Evolutionary conservation across 1,139 yeast genomes (phyloP), one percentile per base, ranked within the genome.

Genomic region (Scheffersomyces stambukii): DNA sequence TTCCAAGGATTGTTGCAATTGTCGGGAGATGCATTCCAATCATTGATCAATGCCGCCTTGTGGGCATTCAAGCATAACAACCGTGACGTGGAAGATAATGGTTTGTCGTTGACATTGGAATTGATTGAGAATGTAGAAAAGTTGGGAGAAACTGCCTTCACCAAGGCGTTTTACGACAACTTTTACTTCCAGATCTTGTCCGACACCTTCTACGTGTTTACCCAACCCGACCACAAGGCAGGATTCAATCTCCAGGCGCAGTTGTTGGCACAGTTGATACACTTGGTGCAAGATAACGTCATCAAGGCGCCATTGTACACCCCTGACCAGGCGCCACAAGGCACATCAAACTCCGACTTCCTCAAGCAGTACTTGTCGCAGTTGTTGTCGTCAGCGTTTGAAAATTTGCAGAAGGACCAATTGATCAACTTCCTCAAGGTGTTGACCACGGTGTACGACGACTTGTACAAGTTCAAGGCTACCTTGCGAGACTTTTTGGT

Each of bases 61-160:
- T 91, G 98, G 98, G 97, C 97, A 0, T 85, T 93, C 56, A 91
- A 91, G 60, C 98, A 91, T 56, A 93, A 89, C 48, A 86, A 89
- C 57, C 76, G 96, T 57, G 96, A 88, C 37, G 96, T 91, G 32
- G 97, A 91, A 58, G 89, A 83, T 38, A 81, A 81, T 32, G 97
- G 96, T 21, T 73, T 91, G 46, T 75, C 80, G 23, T 71, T 89
- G 41, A 84, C 93, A 22, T 66, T 81, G 37, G 96, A 89, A 50
- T 69, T 91, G 42, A 70, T 89, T 39, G 77, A 76, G 44, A 91
- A 91, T 54, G 89, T 89, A 84, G 94, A 89, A 40, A 77, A 74
- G 36, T 64, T 84, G 40, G 85, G 86, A 6, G 78, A 78, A 35
- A 79, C 83, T 10, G 77, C 81, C 28, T 84, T 89, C 48, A 81